Evolutionary conservation across 345 rosid species (phyloP), one percentile per base, ranked within the genome.

Genomic region (Salix brachista): DNA sequence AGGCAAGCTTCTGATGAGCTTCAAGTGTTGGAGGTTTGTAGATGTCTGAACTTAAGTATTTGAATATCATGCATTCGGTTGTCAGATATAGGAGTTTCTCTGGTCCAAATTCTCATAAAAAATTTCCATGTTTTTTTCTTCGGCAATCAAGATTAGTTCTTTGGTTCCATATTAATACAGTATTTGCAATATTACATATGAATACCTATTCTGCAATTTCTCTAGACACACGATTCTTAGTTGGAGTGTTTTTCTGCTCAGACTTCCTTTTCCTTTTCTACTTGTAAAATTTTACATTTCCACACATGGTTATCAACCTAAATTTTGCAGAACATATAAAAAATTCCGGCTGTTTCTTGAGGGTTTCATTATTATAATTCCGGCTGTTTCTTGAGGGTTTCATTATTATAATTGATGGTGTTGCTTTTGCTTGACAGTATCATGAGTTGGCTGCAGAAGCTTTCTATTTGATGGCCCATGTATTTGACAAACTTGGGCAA

Each of bases 401-500:
- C 10, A 4, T n/a, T 19, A 8, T 41, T 60, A 50, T 32, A 34
- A 54, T 25, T 19, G 21, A 28, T 56, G 42, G n/a, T 1, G 13
- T 37, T 75, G 68, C 41, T 75, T 71, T 21, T 80, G 68, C 25
- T 79, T 67, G 60, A 41, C 92, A 93, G 98, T 94, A 91, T 82
- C 97, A 92, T 83, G 99, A 94, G 84, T 73, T 92, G 82, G 93
- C 92, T 56, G 95, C 94, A 0, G 97, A 93, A 86, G 88, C 93
- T 21, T 91, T 85, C 77, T 92, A 94, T 78, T 84, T 92, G 85
- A 89, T 84, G 91, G 94, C 97, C 37, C 79, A 89, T 54, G 84
- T 85, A 61, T 89, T 71, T 65, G 89, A 93, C 90, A 88, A 90
- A 79, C 52, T 93, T 80, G 94, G 93, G 61, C 81, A 60, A 64